Evolutionary conservation across 1,284 basidiomycete genomes (phyloP), one percentile per base, ranked within the genome.

Genomic region (Singerocomus inundabilis): DNA sequence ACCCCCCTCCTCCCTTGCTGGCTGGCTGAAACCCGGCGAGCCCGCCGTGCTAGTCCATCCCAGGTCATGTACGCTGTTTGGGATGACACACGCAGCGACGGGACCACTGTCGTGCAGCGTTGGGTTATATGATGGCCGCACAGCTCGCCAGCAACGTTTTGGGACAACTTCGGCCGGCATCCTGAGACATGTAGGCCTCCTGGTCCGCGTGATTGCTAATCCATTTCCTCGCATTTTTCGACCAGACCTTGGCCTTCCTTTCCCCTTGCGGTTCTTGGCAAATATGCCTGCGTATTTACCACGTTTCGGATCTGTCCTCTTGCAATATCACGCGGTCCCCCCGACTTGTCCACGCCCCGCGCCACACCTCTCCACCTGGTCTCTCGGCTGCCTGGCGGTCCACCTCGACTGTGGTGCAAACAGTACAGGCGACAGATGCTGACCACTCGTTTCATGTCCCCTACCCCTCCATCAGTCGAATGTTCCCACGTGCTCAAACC

Each of bases 91-190:
- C 29, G 25, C 37, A 28, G 15, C 25, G 39, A 40, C 39, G 16
- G 12, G 26, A 18, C 25, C 38, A n/a, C 37, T 28, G n/a, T 31
- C 33, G 7, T 24, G 38, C 51, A 54, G 54, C 51, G 55, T 55
- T 21, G 21, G 21, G 2, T 55, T 44, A 25, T 54, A 54, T 48
- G 46, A 40, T 31, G 52, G 10, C 21, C 28, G 42, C 54, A 55
- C 54, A 58, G 53, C 52, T 58, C 30, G 28, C 54, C 52, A 51
- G 35, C 56, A 55, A 44, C 54, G 56, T 55, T 55, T 43, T 42
- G 13, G 9, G 43, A 21, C 39, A 46, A 32, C 9, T 35, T 57
- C 52, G 46, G 53, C 55, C 42, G 48, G 59, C 56, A 56, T 58
- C 38, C 44, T 48, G 48, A 53, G 49, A 56, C 45, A 46, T 13